Evolutionary conservation across 257 asterid species (phyloP).

Genomic region (Verbena officinalis): DNA sequence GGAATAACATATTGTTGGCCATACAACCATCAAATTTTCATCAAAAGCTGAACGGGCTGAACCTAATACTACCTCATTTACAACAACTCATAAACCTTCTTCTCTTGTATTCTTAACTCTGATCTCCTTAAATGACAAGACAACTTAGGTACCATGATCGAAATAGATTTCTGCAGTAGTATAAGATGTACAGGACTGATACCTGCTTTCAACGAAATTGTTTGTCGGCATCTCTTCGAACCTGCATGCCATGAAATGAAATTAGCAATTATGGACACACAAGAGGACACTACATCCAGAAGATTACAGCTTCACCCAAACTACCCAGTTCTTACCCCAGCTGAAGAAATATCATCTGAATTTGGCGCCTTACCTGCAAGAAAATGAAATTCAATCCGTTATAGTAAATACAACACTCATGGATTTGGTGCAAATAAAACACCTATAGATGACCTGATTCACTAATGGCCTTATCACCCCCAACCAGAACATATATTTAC

Average conservation of each 20-base stretch:
- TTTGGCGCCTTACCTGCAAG: slow-evolving; percentile 66
- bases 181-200: slow-evolving; percentile 1
- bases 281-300: background rate
- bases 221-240: slow-evolving; percentile 88
- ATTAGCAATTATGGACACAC: background rate
- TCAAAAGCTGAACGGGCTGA: slow-evolving; percentile 15
- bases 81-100: background rate
- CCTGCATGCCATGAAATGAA: slow-evolving; percentile 38
- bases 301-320: background rate
- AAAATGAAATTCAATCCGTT: background rate
- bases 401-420: background rate
- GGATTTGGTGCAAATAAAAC: background rate
- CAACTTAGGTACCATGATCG: background rate
- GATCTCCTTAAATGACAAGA: background rate
- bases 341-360: slow-evolving; percentile 55
- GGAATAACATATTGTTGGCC: background rate
- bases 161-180: background rate
- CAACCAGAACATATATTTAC: too few relatives aligned
- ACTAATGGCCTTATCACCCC: background rate
- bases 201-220: slow-evolving; percentile 83
- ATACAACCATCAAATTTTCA: background rate
- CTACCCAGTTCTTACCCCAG: slow-evolving; percentile 56
- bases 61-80: background rate
- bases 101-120: background rate
- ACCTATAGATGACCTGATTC: background rate